Evolutionary conservation across 2,329 filamentous ascomycete species (phyloP).

Genomic region (Xylariaceae sp.): DNA sequence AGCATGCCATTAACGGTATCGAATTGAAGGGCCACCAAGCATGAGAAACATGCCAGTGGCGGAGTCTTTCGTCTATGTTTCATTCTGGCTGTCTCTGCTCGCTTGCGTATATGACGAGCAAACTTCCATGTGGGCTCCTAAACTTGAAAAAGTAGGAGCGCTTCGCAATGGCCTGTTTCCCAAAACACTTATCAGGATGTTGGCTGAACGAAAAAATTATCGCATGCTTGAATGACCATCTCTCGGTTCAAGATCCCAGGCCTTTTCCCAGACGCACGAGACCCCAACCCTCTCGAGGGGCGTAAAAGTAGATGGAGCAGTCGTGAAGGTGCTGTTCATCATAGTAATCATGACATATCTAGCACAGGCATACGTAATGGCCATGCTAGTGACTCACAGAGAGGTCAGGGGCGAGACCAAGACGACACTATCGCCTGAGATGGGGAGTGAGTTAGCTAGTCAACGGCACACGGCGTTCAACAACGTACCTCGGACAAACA

Average conservation of each 20-base stretch:
- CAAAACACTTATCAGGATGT: neutral
- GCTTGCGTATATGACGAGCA: neutral
- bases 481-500: constrained; percentile 87
- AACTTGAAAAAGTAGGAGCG: neutral
- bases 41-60: neutral
- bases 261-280: neutral
- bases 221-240: neutral
- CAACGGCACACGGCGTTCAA: neutral
- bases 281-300: neutral
- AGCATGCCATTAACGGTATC: neutral
- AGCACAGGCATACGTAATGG: neutral
- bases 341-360: neutral
- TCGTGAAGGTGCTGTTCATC: neutral
- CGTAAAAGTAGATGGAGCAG: neutral
- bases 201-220: neutral
- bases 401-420: constrained; percentile 19
- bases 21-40: neutral
- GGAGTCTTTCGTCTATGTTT: neutral
- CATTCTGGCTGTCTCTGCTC: neutral
- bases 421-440: constrained; percentile 19
- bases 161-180: neutral
- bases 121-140: neutral
- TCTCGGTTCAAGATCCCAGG: neutral
- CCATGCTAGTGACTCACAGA: constrained; percentile 9
- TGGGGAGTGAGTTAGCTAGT: constrained; percentile 10